Evolutionary conservation across 331 rosid genomes (phyloP).

Genomic region (Spiraea crenata): DNA sequence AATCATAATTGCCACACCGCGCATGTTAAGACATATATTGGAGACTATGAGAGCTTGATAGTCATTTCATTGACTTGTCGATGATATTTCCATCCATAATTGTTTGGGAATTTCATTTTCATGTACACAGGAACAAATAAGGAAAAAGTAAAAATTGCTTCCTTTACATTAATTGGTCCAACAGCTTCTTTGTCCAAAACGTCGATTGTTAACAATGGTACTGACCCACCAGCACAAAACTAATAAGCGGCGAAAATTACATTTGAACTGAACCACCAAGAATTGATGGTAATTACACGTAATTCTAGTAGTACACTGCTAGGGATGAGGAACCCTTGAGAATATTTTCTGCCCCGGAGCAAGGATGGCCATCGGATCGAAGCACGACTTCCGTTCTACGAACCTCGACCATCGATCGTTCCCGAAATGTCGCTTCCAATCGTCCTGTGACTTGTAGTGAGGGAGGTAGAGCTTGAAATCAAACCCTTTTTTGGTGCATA

Average conservation of each 20-base stretch:
- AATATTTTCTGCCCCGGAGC: conserved; percentile 93
- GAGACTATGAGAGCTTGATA: too few species aligned
- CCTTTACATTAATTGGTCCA: conserved; percentile 24
- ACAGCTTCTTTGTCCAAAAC: conserved; percentile 19
- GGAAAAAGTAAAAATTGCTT: background rate
- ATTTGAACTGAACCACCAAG: conserved; percentile 16
- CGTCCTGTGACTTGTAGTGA: conserved; percentile 63
- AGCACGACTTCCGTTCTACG: conserved; percentile 45
- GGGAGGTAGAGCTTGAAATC: conserved; percentile 87
- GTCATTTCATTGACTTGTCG: conserved; percentile 8
- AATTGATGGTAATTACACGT: conserved; percentile 1
- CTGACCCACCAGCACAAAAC: background rate
- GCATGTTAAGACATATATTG: too few species aligned
- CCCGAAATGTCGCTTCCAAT: conserved; percentile 82
- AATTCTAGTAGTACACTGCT: conserved; percentile 14
- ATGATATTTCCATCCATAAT: conserved; percentile 4
- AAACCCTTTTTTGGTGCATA: conserved; percentile 41
- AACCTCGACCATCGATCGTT: conserved; percentile 60
- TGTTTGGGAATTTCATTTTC: background rate
- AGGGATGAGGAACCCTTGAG: conserved; percentile 45
- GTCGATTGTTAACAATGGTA: conserved; percentile 19
- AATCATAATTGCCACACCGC: too few species aligned
- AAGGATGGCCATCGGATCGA: conserved; percentile 82
- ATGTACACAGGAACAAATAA: background rate
- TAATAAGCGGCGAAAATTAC: background rate